Evolutionary conservation across 495 filamentous ascomycete species (phyloP).

Genomic region (Penicillium turbatum): DNA sequence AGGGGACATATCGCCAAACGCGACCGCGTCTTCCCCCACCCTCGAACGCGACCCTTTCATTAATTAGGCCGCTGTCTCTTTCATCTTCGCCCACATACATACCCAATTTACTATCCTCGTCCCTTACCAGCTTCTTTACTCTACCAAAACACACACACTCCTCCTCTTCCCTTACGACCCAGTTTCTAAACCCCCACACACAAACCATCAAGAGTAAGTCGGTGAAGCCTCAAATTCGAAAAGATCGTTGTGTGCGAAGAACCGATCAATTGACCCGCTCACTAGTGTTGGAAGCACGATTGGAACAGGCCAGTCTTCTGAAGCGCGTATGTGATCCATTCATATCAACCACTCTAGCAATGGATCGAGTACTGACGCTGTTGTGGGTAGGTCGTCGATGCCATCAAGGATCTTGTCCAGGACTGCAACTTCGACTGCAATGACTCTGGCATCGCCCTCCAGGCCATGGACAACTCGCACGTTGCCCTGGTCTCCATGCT

Average conservation of each 20-base stretch:
- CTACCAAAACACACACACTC: not conserved
- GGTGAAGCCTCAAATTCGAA: conserved; percentile 4
- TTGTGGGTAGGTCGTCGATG: conserved; percentile 77
- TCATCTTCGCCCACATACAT: conserved; percentile 19
- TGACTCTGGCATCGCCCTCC: conserved; percentile 95
- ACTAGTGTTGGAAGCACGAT: conserved; percentile 90
- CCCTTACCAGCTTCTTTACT: conserved; percentile 1
- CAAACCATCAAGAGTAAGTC: conserved; percentile 36
- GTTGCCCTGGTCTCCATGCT: conserved; percentile 98
- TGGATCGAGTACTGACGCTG: not conserved
- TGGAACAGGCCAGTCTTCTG: conserved; percentile 89
- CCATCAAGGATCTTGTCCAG: conserved; percentile 98
- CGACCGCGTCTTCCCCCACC: conserved; percentile 34
- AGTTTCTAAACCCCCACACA: conserved; percentile 10
- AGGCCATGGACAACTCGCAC: conserved; percentile 99
- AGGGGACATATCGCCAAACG: conserved; percentile 37
- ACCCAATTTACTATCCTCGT: conserved; percentile 7
- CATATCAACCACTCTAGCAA: not conserved
- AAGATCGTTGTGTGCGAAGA: conserved; percentile 12
- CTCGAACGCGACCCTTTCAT: conserved; percentile 34
- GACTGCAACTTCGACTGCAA: conserved; percentile 99
- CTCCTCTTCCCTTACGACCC: not conserved
- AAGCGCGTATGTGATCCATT: conserved; percentile 69
- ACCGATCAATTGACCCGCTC: conserved; percentile 13
- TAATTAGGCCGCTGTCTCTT: conserved; percentile 22